Percentiles rank a stretch among this genome's conserved stretches.
phyloP scores from a whole-genome alignment of 768 basidiomycete genomes.

The Psilocybe sp. region DNA sequence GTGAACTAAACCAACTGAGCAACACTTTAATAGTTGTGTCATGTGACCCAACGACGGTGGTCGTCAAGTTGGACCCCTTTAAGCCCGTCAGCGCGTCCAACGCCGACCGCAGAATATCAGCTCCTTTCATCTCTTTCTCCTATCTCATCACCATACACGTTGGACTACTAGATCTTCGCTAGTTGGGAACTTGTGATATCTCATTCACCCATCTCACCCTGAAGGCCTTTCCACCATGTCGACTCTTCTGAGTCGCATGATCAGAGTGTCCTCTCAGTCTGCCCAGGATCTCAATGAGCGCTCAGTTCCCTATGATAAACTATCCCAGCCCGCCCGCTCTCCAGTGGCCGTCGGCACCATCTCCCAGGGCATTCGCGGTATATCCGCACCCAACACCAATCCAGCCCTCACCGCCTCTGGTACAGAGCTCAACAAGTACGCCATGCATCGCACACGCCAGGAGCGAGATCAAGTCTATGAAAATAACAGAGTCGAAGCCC shows the following conservation, averaged over 20 bases:
- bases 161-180: too few species aligned
- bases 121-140: too few species aligned
- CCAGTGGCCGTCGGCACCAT: slow-evolving; percentile 56
- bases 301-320: slow-evolving; percentile 72
- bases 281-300: slow-evolving; percentile 59
- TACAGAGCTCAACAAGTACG: slow-evolving; percentile 66
- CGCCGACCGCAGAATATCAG: too few species aligned
- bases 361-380: slow-evolving; percentile 57
- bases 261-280: slow-evolving; percentile 60
- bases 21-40: too few species aligned
- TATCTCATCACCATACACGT: too few species aligned
- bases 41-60: too few species aligned
- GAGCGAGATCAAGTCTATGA: slow-evolving; percentile 58
- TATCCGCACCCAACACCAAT: slow-evolving; percentile 84
- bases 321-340: slow-evolving; percentile 52
- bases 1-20: too few species aligned
- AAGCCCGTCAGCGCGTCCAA: too few species aligned
- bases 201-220: neutral
- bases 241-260: slow-evolving; percentile 65
- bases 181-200: too few species aligned
- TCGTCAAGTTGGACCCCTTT: too few species aligned
- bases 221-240: slow-evolving; percentile 44
- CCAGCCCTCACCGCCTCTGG: slow-evolving; percentile 72
- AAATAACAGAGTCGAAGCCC: slow-evolving; percentile 42
- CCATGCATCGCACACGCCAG: slow-evolving; percentile 43